Evolutionary conservation across 108 stramenopile species (phyloP).

Genomic region (Schizochytrium sp.): DNA sequence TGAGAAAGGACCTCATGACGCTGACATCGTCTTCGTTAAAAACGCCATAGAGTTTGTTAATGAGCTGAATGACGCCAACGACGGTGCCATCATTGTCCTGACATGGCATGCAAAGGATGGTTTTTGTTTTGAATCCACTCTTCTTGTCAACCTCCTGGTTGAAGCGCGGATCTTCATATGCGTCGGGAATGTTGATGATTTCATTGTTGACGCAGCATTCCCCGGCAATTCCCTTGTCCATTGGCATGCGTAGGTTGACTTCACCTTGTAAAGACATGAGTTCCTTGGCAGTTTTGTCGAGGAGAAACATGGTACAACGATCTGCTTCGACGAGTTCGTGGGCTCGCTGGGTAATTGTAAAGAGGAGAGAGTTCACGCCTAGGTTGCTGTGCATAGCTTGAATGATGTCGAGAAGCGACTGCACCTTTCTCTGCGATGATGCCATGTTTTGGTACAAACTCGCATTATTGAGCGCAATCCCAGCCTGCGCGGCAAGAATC

Average conservation of each 20-base stretch:
- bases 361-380: slow-evolving; percentile 49
- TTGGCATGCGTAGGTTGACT: slow-evolving; percentile 47
- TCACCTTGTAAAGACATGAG: slow-evolving; percentile 61
- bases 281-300: slow-evolving; percentile 35
- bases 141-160: slow-evolving; percentile 44
- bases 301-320: slow-evolving; percentile 51
- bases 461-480: slow-evolving; percentile 47
- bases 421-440: slow-evolving; percentile 23
- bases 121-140: slow-evolving; percentile 32
- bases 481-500: slow-evolving; percentile 40
- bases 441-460: slow-evolving; percentile 24
- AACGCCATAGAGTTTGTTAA: slow-evolving; percentile 32
- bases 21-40: slow-evolving; percentile 31
- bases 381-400: slow-evolving; percentile 39
- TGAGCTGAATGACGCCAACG: slow-evolving; percentile 44
- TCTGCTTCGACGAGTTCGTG: slow-evolving; percentile 52
- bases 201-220: slow-evolving; percentile 36
- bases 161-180: slow-evolving; percentile 48
- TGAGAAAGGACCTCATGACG: slow-evolving; percentile 24
- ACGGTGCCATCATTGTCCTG: not conserved
- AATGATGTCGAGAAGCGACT: slow-evolving; percentile 43
- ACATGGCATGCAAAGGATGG: slow-evolving; percentile 41
- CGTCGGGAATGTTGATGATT: slow-evolving; percentile 45
- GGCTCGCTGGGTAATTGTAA: slow-evolving; percentile 39
- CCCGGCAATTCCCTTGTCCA: slow-evolving; percentile 44